Evolutionary conservation across 768 basidiomycete species (phyloP), one percentile per base, ranked within the genome.

Genomic region (Auriscalpium microsporum): DNA sequence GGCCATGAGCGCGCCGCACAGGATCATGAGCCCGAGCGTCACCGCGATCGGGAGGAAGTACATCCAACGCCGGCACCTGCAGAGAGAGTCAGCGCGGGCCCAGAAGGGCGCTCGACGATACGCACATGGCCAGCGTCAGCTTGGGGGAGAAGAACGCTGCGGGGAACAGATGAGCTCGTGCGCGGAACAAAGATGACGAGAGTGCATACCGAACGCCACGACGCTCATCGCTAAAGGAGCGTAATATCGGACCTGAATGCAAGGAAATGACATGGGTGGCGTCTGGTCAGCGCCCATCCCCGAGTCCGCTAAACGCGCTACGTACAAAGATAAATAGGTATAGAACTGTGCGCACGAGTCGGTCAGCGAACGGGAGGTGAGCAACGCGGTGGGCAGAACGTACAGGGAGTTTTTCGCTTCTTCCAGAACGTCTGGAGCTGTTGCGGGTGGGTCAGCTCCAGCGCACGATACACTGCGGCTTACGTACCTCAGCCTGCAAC

Each of bases 351-450:
- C 13, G 28, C 28, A 7, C 28, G 28, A 28, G 7, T 28, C 7
- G 21, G 28, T 28, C 28, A 28, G 28, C 28, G 28, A 28, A 4
- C 28, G 4, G 36, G n/a, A 36, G 23, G 36, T 13, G 4, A 36
- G 40, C 13, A 33, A 42, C 8, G 6, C 2, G 36, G 10, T n/a
- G 9, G 13, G 21, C 6, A 8, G 23, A 35, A 44, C 57, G 19
- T 45, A 61, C 59, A 50, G 11, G 52, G 56, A 8, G 59, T 56
- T 45, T 61, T 61, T 50, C 50, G 58, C 44, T 51, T 55, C 48
- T 61, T 61, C 59, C 59, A 61, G 13, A 61, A 54, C 6, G 54
- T 58, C 19, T 58, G 54, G 23, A 61, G n/a, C 59, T 61, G 37
- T 13, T 8, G 9, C 28, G 38, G 33, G 7, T 49, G 14, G 8